These are phyloP conservation scores for Zymoseptoria pseudotritici DNA, from an alignment of 2,329 filamentous ascomycete species.

Conservation along the genomic window DNA sequence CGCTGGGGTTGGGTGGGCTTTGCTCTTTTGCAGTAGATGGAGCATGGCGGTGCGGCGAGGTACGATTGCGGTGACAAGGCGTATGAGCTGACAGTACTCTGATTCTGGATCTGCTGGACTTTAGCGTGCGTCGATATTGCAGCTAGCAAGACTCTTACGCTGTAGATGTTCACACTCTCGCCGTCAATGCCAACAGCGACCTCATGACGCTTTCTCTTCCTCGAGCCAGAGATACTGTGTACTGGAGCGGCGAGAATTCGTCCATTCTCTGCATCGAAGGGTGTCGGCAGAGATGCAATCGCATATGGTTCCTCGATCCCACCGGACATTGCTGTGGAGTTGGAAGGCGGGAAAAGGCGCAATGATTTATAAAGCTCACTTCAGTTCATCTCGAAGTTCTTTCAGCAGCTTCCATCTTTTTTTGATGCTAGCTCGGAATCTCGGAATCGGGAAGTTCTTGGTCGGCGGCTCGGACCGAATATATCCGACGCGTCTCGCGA, in stretches of 20 bases:
- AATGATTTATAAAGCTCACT: background rate
- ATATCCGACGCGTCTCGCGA: background rate
- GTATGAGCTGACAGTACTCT: constrained; percentile 54
- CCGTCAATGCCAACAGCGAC: constrained; percentile 53
- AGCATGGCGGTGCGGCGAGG: constrained; percentile 52
- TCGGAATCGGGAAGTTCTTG: constrained; percentile 1
- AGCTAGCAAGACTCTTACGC: constrained; percentile 36
- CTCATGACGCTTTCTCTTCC: constrained; percentile 57
- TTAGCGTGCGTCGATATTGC: constrained; percentile 7
- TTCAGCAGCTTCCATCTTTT: background rate
- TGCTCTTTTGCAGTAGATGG: constrained; percentile 46
- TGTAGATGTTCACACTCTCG: constrained; percentile 56
- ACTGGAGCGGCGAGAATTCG: constrained; percentile 40
- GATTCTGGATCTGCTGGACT: constrained; percentile 48
- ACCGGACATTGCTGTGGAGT: constrained; percentile 13
- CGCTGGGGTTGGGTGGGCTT: constrained; percentile 40
- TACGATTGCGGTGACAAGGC: constrained; percentile 53
- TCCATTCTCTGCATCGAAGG: constrained; percentile 34
- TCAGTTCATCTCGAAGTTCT: background rate
- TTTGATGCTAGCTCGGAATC: background rate
- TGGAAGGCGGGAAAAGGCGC: background rate
- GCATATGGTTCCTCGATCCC: constrained; percentile 32
- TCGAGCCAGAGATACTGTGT: constrained; percentile 46
- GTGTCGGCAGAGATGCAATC: constrained; percentile 38
- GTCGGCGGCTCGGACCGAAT: background rate